A percentile compares a stretch with the other conserved stretches of the same genome.
Conservation (phyloP, 106 monocot species). For the Dendrobium chrysotoxum region DNA sequence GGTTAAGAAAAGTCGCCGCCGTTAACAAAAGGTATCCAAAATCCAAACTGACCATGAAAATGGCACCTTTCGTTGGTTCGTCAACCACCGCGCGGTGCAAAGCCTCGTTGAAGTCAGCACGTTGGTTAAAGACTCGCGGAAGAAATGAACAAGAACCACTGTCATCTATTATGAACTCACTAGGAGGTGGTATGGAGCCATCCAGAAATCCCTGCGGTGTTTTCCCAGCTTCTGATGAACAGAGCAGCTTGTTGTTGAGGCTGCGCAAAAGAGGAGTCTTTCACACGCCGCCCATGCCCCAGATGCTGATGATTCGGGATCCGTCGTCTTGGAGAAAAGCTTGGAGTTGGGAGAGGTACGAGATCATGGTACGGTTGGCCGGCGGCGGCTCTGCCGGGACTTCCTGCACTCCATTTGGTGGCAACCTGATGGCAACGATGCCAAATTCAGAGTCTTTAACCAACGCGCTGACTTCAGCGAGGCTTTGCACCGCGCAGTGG, state of each 20-base stretch:
- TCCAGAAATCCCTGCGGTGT: no score
- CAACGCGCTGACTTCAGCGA: background rate
- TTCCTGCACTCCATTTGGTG: background rate
- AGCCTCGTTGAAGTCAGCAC: background rate
- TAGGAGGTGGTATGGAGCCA: no score
- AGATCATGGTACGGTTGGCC: background rate
- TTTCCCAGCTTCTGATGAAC: background rate
- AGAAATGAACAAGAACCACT: no score
- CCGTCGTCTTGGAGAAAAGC: background rate
- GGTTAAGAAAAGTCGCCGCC: background rate
- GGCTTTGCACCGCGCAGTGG: background rate
- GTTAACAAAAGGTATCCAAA: background rate
- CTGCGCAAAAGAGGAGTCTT: slow-evolving; percentile 14
- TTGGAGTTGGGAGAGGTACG: background rate
- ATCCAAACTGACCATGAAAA: background rate
- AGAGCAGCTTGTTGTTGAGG: slow-evolving; percentile 6
- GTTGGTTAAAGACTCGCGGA: background rate
- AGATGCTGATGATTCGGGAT: slow-evolving; percentile 12
- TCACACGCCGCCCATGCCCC: slow-evolving; percentile 25
- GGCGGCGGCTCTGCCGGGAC: background rate
- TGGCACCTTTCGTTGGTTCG: background rate
- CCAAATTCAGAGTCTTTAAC: background rate
- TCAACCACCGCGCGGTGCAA: background rate
- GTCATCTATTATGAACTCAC: no score
- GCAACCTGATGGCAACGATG: background rate